Evolutionary conservation across 2,329 filamentous ascomycete species (phyloP).

Genomic region (Camillea tinctor): DNA sequence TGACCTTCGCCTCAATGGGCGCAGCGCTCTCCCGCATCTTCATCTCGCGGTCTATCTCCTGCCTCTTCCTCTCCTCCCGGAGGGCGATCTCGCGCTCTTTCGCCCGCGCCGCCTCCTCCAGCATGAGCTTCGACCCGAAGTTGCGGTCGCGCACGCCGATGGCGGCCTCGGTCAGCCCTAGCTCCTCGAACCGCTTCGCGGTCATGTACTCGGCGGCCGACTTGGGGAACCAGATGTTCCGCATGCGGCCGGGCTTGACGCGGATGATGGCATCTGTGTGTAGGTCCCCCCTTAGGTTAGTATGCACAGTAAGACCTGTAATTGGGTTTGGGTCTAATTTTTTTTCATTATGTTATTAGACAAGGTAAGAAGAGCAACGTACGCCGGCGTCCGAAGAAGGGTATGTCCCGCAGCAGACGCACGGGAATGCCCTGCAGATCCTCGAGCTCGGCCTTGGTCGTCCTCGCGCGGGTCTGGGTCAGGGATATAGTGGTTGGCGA

Average conservation of each 20-base stretch:
- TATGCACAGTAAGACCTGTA: too few species aligned
- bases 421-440: constrained; percentile 43
- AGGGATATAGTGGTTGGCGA: constrained; percentile 20
- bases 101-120: constrained; percentile 12
- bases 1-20: constrained; percentile 8
- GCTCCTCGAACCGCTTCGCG: constrained; percentile 29
- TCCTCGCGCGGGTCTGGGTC: constrained; percentile 37
- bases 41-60: too few species aligned
- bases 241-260: constrained; percentile 35
- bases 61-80: too few species aligned
- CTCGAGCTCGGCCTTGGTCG: constrained; percentile 34
- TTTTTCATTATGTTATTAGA: too few species aligned
- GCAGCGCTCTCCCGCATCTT: too few species aligned
- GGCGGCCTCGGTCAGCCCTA: constrained; percentile 32
- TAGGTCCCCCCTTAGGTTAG: not conserved
- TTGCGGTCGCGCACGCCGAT: constrained; percentile 35
- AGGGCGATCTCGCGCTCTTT: constrained; percentile 1
- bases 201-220: constrained; percentile 36
- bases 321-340: too few species aligned
- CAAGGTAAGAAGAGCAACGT: constrained; percentile 4
- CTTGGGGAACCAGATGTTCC: constrained; percentile 35
- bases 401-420: constrained; percentile 41
- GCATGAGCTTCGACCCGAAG: constrained; percentile 25
- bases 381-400: constrained; percentile 40
- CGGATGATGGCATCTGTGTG: constrained; percentile 35